These are phyloP conservation scores for Sideroxylon spinosum DNA, from an alignment of 179 eudicot species.

Conservation along the genomic window DNA sequence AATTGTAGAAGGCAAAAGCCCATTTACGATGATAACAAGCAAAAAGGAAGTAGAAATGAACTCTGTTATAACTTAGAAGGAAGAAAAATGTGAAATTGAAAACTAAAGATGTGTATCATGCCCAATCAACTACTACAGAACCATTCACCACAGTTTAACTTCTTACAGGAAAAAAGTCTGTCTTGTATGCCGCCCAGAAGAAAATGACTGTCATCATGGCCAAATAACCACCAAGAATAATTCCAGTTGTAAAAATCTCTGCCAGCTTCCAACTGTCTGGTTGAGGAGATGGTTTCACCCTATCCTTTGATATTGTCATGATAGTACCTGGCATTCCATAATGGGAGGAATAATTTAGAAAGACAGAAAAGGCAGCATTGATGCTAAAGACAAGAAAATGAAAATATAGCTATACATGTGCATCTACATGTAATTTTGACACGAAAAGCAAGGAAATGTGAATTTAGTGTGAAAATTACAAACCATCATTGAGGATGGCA, in stretches of 20 bases:
- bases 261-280: constrained; percentile 89
- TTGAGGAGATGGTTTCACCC: constrained; percentile 88
- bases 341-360: background rate
- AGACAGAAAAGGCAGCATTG: background rate
- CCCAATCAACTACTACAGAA: background rate
- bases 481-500: constrained; percentile 93
- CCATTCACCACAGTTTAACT: background rate
- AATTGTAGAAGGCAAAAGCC: background rate
- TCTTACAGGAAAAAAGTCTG: constrained; percentile 80
- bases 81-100: no score
- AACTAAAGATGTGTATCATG: background rate
- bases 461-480: constrained; percentile 5
- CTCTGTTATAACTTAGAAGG: no score
- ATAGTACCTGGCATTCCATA: constrained; percentile 55
- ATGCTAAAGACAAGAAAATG: background rate
- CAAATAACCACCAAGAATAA: constrained; percentile 75
- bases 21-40: background rate
- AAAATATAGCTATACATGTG: background rate
- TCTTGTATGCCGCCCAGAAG: constrained; percentile 78
- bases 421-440: background rate
- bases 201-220: constrained; percentile 93
- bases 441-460: background rate
- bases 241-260: constrained; percentile 82
- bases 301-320: constrained; percentile 95
- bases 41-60: background rate